Base-by-base conservation (phyloP, 2,329 filamentous ascomycete species). In the Dactylella cylindrospora region DNA sequence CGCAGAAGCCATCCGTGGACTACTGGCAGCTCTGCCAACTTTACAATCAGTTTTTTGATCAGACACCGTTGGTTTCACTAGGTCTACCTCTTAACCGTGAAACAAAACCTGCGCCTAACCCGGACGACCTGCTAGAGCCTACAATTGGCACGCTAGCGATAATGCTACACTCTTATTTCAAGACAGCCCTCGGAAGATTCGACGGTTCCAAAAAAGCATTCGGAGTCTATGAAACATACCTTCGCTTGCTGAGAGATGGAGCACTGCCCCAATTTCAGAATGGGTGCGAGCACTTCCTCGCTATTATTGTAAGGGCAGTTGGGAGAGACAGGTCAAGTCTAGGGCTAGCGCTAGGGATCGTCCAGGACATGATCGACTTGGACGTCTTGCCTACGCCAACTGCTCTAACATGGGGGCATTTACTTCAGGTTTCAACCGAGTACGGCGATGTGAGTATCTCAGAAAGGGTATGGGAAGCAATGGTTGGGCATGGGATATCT, bases 341-440 rank as follows among this genome's bases (percentile, higher is more conserved):
- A 15, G 38, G 44, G 6, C 13, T 51, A 5, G 59, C 59, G 25
- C 26, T 64, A n/a, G 50, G 51, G 6, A 52, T 64, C 19, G 39
- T 64, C 10, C 59, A 64, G 26, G 52, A 64, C 43, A 64, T 64
- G 59, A 55, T 64, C 28, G 59, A 57, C 26, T 51, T 57, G 13
- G 28, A 31, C 9, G 13, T 41, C 28, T 26, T 64, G 15, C 59
- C 59, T 2, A 31, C 36, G 13, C 59, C 59, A 6, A 57, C 59
- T 1, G 51, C 40, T 26, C 10, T 64, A 22, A 57, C 59, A 2
- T 64, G 59, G 59, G 41, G 52, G 26, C 39, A 15, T 12, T 22
- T 64, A 17, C 45, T 64, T 41, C 39, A 26, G 15, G 50, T 51
- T 5, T 64, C 50, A 8, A 52, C 35, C 20, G 13, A 25, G 7